Base-by-base conservation (phyloP, 2,329 filamentous ascomycete genomes). In the Aspergillus ustus region DNA sequence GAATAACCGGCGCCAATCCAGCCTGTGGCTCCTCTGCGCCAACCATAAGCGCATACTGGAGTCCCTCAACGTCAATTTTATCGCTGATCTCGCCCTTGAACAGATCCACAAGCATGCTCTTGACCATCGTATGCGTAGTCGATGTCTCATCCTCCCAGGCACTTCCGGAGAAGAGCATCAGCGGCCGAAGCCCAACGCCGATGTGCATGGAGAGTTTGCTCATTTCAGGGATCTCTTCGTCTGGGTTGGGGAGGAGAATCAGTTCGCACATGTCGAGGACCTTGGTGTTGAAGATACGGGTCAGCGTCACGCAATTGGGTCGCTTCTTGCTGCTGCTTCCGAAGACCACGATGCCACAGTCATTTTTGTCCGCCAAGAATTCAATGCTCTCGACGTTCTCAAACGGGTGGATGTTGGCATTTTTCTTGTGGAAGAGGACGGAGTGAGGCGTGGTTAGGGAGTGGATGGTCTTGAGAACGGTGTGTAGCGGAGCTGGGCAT, bases 311-410 rank as follows among this genome's bases (percentile, higher is more conserved):
- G 65, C 89, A 89, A 78, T 99, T 93, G 5, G 93, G 93, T n/a
- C 95, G 86, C 85, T 98, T 99, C 85, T 98, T 99, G 77, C 86
- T 92, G 78, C 89, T 90, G 76, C 87, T 89, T 56, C 89, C 93
- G 71, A 96, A 96, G 67, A 95, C 85, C 67, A 97, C 85, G 52
- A 97, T 82, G 50, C 89, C 91, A 72, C 91, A 89, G 77, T 99
- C 95, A 80, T 99, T 99, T 83, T 98, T 99, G 75, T 93, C 89
- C 65, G 90, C 90, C 83, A 99, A 93, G 83, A 99, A 99, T 80
- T 97, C 92, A 68, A 98, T 86, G 57, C 91, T 94, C 29, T 89
- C 84, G 66, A 91, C 82, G 76, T 96, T 93, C 78, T 97, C 94
- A 78, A 99, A 99, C 2, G 95, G 95, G 78, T 95, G 93, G 71